Evolutionary conservation across 441 rosid genomes (phyloP).

Genomic region (Biscutella laevigata): DNA sequence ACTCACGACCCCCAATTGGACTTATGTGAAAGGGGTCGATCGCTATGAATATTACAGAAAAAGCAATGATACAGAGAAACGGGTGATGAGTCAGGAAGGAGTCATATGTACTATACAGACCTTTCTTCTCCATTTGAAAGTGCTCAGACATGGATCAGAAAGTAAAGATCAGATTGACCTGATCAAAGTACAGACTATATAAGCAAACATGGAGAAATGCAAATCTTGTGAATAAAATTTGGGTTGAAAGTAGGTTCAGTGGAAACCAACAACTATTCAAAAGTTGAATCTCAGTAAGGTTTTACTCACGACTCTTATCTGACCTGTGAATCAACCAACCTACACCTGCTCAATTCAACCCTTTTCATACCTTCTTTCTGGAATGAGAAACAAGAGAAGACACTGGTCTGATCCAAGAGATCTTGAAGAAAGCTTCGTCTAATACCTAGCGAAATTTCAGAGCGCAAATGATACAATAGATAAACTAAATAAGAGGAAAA

Average conservation of each 20-base stretch:
- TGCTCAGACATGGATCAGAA: slow-evolving; percentile 5
- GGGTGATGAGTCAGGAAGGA: slow-evolving; percentile 44
- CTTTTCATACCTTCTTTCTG: slow-evolving; percentile 6
- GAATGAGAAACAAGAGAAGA: background rate
- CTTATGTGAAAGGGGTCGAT: slow-evolving; percentile 73
- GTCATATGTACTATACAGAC: slow-evolving; percentile 28
- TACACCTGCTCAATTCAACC: slow-evolving; percentile 7
- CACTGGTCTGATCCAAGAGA: slow-evolving; percentile 7
- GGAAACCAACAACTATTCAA: slow-evolving; percentile 10
- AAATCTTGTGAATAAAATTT: slow-evolving; percentile 30
- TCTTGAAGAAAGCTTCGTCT: slow-evolving; percentile 11
- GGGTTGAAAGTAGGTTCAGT: slow-evolving; percentile 40
- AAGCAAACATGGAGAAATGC: slow-evolving; percentile 27
- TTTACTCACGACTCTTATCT: slow-evolving; percentile 17
- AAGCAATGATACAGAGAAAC: slow-evolving; percentile 33
- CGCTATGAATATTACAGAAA: slow-evolving; percentile 49
- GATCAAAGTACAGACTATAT: slow-evolving; percentile 13
- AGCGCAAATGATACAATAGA: background rate
- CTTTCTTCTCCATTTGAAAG: slow-evolving; percentile 59
- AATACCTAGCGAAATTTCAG: background rate
- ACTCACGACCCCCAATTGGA: slow-evolving; percentile 59
- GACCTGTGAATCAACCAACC: slow-evolving; percentile 6
- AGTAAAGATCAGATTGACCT: slow-evolving; percentile 11
- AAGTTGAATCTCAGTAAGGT: slow-evolving; percentile 16
- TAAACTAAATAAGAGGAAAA: slow-evolving; percentile 1